Evolutionary conservation across 2,329 filamentous ascomycete genomes (phyloP).

Genomic region (Alternaria arborescens): DNA sequence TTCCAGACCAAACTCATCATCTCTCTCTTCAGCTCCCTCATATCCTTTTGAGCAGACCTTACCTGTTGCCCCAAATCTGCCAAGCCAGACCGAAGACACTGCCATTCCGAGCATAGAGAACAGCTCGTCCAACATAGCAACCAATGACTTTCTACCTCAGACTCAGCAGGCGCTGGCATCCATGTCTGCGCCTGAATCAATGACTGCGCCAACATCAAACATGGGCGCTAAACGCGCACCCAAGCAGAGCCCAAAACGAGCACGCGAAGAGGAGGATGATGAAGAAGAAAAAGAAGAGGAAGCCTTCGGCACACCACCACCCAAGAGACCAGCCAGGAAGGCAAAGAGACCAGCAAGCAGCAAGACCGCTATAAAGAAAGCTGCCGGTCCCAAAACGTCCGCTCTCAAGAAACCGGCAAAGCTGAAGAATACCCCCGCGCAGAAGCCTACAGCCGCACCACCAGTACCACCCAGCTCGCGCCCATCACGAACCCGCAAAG

Average conservation of each 20-base stretch:
- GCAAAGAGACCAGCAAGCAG: conserved; percentile 5
- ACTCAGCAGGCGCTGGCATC: conserved; percentile 3
- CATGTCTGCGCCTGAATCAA: neutral
- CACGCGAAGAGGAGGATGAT: conserved; percentile 11
- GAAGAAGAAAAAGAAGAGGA: neutral
- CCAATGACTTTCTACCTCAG: neutral
- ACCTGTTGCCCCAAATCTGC: neutral
- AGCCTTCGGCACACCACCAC: conserved; percentile 11
- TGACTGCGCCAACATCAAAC: conserved; percentile 1
- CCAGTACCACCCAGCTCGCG: conserved; percentile 26
- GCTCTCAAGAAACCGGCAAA: conserved; percentile 11
- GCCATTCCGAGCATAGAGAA: neutral
- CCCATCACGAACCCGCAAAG: conserved; percentile 39
- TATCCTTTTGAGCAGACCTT: conserved; percentile 4
- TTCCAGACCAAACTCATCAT: conserved; percentile 12
- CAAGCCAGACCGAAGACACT: neutral
- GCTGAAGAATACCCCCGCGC: conserved; percentile 14
- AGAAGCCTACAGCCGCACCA: conserved; percentile 13
- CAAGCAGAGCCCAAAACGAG: conserved; percentile 18
- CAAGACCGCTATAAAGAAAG: neutral
- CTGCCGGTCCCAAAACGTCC: conserved; percentile 9
- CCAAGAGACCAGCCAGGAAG: conserved; percentile 15
- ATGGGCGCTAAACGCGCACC: neutral
- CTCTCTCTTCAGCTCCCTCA: conserved; percentile 22
- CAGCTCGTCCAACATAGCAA: neutral